These are phyloP conservation scores for Aspergillus pseudoglaucus DNA, from an alignment of 2,329 filamentous ascomycete species.

Conservation along the genomic window DNA sequence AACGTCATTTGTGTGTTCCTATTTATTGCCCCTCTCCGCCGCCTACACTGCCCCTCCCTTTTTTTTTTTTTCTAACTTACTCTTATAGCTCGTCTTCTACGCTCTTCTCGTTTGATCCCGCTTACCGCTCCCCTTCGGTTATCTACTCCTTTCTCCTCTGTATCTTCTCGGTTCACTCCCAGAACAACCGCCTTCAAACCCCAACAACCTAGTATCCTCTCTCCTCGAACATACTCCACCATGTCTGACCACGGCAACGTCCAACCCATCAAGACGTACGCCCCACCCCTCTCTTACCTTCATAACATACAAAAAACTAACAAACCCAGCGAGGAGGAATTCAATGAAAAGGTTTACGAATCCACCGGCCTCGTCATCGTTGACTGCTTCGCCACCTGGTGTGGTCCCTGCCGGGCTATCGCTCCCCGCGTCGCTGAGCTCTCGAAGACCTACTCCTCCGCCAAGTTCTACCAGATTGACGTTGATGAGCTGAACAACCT, in stretches of 20 bases:
- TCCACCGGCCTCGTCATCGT: conserved; percentile 47
- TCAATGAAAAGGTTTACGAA: conserved; percentile 38
- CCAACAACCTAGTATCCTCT: too few relatives aligned
- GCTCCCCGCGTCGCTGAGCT: conserved; percentile 47
- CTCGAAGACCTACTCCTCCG: conserved; percentile 36
- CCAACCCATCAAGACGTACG: conserved; percentile 31
- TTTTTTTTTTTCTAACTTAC: too few relatives aligned
- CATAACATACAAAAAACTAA: conserved; percentile 1
- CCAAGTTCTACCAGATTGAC: conserved; percentile 51
- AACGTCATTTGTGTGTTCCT: too few relatives aligned
- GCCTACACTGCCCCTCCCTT: too few relatives aligned
- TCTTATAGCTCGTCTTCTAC: too few relatives aligned
- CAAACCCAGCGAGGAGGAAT: conserved; percentile 54
- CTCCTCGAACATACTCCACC: conserved; percentile 9
- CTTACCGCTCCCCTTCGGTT: too few relatives aligned
- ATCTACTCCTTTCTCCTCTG: too few relatives aligned
- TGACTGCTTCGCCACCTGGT: conserved; percentile 53
- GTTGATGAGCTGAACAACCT: conserved; percentile 48
- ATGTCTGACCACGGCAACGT: conserved; percentile 30
- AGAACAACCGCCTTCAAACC: too few relatives aligned
- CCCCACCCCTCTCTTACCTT: background rate
- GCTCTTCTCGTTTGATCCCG: too few relatives aligned
- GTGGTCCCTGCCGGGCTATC: conserved; percentile 52
- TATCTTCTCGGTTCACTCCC: too few relatives aligned
- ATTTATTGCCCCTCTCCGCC: too few relatives aligned